These are phyloP conservation scores for Murraya paniculata DNA, from an alignment of 345 rosid genomes.

Conservation along the genomic window DNA sequence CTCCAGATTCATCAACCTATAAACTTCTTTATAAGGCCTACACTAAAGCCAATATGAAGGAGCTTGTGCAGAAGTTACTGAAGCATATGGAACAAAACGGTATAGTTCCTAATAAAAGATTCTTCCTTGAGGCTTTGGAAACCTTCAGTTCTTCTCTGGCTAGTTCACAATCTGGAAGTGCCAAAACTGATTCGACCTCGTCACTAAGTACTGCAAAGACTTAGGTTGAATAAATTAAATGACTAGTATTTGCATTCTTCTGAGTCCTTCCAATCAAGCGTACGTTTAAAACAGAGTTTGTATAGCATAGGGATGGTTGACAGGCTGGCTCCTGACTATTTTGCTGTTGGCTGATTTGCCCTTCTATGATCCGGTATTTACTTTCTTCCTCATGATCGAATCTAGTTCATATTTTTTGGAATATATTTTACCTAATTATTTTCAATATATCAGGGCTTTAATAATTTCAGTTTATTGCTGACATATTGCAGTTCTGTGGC, in stretches of 20 bases:
- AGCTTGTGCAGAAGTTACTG: conserved; percentile 58
- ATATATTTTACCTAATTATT: not conserved
- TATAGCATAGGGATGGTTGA: conserved; percentile 4
- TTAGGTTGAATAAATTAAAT: conserved; percentile 3
- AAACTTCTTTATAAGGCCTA: conserved; percentile 84
- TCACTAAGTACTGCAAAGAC: conserved; percentile 23
- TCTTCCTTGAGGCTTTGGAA: conserved; percentile 83
- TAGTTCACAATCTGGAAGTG: conserved; percentile 31
- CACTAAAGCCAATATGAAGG: conserved; percentile 72
- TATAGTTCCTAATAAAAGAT: conserved; percentile 74
- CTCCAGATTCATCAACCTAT: conserved; percentile 66
- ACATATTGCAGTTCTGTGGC: not conserved
- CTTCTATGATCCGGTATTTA: conserved; percentile 5
- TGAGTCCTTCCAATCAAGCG: not conserved
- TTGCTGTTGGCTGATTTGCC: not conserved
- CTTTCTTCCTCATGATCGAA: not conserved
- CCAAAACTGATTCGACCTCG: conserved; percentile 19
- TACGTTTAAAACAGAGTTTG: conserved; percentile 14
- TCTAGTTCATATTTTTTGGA: not conserved
- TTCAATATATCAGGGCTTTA: not conserved
- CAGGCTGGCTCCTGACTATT: not conserved
- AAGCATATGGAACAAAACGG: conserved; percentile 77
- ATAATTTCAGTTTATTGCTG: not conserved
- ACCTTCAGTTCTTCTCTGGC: conserved; percentile 43
- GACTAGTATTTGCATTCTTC: conserved; percentile 8